These are phyloP conservation scores for Candida chauliodis DNA, from an alignment of 805 yeast species.

Conservation along the genomic window DNA sequence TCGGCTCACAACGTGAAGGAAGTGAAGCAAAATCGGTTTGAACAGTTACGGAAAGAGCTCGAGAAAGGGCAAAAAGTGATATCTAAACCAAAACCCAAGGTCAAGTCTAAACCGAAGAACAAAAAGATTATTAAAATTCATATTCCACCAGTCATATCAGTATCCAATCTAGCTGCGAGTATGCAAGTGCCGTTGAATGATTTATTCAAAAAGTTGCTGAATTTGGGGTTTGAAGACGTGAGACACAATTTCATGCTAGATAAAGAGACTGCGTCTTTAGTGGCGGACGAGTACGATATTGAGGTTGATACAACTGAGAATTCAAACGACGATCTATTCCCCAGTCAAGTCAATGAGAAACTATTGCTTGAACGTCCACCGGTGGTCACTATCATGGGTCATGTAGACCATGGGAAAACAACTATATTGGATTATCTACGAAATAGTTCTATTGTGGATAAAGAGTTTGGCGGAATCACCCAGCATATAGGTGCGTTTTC, in stretches of 20 bases:
- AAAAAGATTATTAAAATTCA: slow-evolving; percentile 23
- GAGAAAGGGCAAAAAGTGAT: neutral
- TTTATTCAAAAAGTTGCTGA: slow-evolving; percentile 54
- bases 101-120: slow-evolving; percentile 11
- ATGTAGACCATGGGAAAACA: slow-evolving; percentile 97
- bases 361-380: slow-evolving; percentile 74
- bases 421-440: slow-evolving; percentile 85
- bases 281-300: slow-evolving; percentile 86
- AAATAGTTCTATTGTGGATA: slow-evolving; percentile 75
- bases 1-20: neutral
- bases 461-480: slow-evolving; percentile 94
- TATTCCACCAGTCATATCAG: slow-evolving; percentile 78
- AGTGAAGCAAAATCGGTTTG: neutral
- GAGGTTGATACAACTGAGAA: slow-evolving; percentile 57
- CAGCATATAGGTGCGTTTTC: slow-evolving; percentile 98
- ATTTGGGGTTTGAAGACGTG: slow-evolving; percentile 68
- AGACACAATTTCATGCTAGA: slow-evolving; percentile 80
- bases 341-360: slow-evolving; percentile 45
- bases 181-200: slow-evolving; percentile 61
- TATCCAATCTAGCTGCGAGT: slow-evolving; percentile 72
- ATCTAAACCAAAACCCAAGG: slow-evolving; percentile 1
- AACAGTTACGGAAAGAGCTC: neutral
- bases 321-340: slow-evolving; percentile 56
- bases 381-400: slow-evolving; percentile 97
- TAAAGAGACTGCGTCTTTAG: slow-evolving; percentile 76